These are phyloP conservation scores for Pseudocercospora macadamiae DNA, from an alignment of 2,329 filamentous ascomycete genomes.

Conservation along the genomic window DNA sequence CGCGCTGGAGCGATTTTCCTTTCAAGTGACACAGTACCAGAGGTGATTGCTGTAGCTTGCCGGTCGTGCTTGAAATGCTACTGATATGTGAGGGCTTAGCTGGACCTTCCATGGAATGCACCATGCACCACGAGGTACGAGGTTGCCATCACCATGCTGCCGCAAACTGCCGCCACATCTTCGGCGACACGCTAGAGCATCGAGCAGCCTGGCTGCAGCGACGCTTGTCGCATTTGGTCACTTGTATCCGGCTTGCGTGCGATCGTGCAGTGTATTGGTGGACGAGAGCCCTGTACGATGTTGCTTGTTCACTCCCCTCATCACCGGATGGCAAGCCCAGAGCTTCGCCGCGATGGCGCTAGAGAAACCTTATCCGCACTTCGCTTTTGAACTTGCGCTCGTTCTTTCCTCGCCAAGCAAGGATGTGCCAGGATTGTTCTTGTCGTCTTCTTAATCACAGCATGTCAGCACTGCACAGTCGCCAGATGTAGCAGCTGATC, in stretches of 20 bases:
- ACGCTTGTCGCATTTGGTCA: constrained; percentile 4
- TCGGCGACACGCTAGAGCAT: neutral
- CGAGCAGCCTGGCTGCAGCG: neutral
- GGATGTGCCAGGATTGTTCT: neutral
- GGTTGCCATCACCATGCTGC: neutral
- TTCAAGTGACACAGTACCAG: neutral
- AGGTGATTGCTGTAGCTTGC: neutral
- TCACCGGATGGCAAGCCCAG: no score
- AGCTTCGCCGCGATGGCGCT: neutral
- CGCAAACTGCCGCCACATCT: neutral
- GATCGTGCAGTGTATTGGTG: no score
- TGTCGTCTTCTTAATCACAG: neutral
- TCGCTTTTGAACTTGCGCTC: neutral
- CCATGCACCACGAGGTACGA: neutral
- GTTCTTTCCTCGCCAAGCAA: neutral
- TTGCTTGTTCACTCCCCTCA: no score
- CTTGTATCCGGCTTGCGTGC: neutral
- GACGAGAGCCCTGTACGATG: no score
- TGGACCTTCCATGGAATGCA: no score
- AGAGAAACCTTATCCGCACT: neutral
- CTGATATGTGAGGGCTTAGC: no score
- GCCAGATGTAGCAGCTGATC: neutral
- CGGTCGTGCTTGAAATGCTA: no score
- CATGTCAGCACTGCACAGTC: neutral
- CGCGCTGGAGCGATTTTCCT: neutral